Base-by-base conservation (phyloP, 2,329 filamentous ascomycete species). In the Colletotrichum zoysiae region DNA sequence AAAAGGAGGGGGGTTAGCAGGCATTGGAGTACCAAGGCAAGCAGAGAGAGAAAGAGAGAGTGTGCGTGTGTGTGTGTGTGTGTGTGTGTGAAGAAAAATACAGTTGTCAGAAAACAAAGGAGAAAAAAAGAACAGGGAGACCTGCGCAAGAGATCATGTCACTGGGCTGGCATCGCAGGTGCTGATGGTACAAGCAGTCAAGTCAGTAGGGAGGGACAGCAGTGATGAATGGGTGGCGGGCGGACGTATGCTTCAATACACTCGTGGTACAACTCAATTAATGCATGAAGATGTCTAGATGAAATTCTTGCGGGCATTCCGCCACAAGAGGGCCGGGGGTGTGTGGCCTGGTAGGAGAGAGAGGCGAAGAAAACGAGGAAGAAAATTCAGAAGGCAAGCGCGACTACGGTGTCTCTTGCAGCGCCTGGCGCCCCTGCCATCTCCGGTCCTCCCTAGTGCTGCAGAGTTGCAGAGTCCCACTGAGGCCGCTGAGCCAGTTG, bases 231-330 rank as follows among this genome's bases (percentile, higher is more conserved):
- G 46, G 53, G 65, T 72, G 66, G 66, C 59, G 60, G 66, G 66
- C 59, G 60, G 70, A 56, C 30, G 58, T 48, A 62, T 33, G 42
- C 67, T 66, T 66, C 70, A 33, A 53, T 71, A 71, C 50, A 73
- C 67, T 35, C n/a, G 23, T 59, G 35, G 20, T 38, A 14, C 48
- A 26, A 70, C 48, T 72, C 70, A 70, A 60, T 72, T 70, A 72
- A 63, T 72, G 70, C 70, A 72, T 72, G 48, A 72, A 65, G 53
- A 63, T 64, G 69, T 57, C 65, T 71, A 71, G 40, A 71, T 60
- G 69, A 69, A 69, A 69, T 18, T 69, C 57, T 48, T 44, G 44
- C 55, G 55, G 53, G 65, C 53, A 71, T 64, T 33, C 64, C 40
- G 69, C 69, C 58, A 71, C 68, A n/a, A 14, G 11, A 46, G 23